Base-by-base conservation (phyloP, 2,329 filamentous ascomycete genomes). In the Whalleya microplaca region DNA sequence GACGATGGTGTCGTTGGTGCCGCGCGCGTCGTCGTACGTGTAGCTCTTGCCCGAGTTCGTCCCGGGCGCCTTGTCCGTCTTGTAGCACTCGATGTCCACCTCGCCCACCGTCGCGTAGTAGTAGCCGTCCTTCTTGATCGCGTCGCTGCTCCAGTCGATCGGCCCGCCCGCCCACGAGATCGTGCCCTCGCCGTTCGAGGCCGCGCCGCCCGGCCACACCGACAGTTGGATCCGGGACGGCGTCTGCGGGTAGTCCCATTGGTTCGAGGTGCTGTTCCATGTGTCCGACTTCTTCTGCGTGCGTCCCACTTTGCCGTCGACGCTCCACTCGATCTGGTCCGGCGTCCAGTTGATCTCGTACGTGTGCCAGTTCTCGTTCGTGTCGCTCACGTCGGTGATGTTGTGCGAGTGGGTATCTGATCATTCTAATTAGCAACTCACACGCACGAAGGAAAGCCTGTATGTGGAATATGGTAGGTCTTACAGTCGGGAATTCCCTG, bases 311-410 rank as follows among this genome's bases (percentile, higher is more conserved):
- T 89, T 79, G 70, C 92, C 94, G 71, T 99, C 92, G 47, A 99
- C 83, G 56, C 85, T 83, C 95, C 95, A 99, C 55, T 86, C 88
- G 64, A 98, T 88, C 62, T 83, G 76, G 63, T 98, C 94, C 12
- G 92, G 91, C 2, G 87, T 89, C 95, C 95, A 99, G 73, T 92
- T 87, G 69, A 99, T 89, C 72, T 94, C 91, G 77, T 98, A 99
- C 41, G 89, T 89, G 80, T 99, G 95, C 73, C 82, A 91, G 66
- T 92, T 86, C 53, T 81, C 73, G 72, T 89, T 93, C 2, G 91
- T 93, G 74, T 96, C 83, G 27, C 81, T 80, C 23, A 84, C 66
- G 14, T 66, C 66, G 1, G 83, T 83, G 46, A 92, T 84, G 72
- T 96, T 94, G 52, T 75, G 80, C 9, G 85, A 87, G 71, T 97